Evolutionary conservation across 768 basidiomycete species (phyloP), one percentile per base, ranked within the genome.

Genomic region (Boletus coccyginus): DNA sequence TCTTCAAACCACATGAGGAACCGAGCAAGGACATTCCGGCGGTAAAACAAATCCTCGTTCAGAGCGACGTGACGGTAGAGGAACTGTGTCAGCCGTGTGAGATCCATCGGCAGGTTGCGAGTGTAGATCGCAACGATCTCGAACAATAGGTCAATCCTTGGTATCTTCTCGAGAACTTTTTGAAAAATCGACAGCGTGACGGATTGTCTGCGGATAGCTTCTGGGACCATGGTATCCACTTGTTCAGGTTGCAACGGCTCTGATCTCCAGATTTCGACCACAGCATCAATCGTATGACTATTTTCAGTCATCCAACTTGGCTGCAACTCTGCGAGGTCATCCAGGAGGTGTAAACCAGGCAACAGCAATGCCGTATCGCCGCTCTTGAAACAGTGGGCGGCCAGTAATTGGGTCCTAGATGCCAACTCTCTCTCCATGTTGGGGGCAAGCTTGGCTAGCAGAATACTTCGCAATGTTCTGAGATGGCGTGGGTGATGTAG

Each of bases 1-100:
- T 88, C 84, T 46, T 83, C 82, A 71, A 95, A 96, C 85, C 94
- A 90, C 41, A 82, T 81, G 55, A 95, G 74, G 73, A 98, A 98
- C 52, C 91, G 86, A 69, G 86, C 78, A 36, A 99, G 75, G 46
- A 97, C 75, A 53, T 90, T 90, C n/a, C 92, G 84, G 40, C 89
- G 90, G 73, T 83, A 90, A 45, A 81, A 74, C 21, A 82, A 67
- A 60, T 88, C 83, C 27, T 84, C 77, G 66, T 81, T 88, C 48
- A 90, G 73, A 2, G 94, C 91, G 29, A 95, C 89, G 63, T 93
- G 89, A 13, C 80, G 76, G 66, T 94, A 96, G 5, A 99, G 81
- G 77, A 97, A 98, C 53, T 87, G 86, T 0, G 89, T 86, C 17
- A 90, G 77, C 41, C 78, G 81, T 32, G 92, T 82, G 17, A 91